phyloP scores from a whole-genome alignment of 1,284 basidiomycete genomes.

The Rugosomyces carneus region DNA sequence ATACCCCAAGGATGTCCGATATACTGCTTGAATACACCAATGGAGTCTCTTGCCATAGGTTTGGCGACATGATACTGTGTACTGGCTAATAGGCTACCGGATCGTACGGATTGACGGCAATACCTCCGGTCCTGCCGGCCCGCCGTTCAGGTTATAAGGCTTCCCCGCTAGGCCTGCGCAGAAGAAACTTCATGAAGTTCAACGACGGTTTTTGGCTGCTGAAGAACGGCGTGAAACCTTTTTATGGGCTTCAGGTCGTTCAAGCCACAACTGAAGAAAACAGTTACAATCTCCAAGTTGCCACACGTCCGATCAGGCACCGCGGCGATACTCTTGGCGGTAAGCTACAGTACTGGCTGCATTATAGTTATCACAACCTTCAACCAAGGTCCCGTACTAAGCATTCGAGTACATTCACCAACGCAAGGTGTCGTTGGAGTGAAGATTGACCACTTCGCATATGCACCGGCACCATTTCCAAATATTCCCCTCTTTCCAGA shows the following conservation, averaged over 20 bases:
- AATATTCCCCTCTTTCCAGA: constrained; percentile 63
- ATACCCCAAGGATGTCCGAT: constrained; percentile 9
- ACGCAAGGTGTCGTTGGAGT: constrained; percentile 63
- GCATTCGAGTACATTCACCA: constrained; percentile 56
- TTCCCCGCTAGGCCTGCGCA: too few species aligned
- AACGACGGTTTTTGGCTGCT: constrained; percentile 68
- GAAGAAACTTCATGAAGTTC: too few species aligned
- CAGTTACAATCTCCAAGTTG: constrained; percentile 53
- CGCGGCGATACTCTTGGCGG: constrained; percentile 67
- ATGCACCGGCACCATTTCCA: constrained; percentile 36
- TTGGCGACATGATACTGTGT: too few species aligned
- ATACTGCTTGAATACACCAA: constrained; percentile 14
- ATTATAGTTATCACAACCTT: neutral
- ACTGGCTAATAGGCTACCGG: too few species aligned
- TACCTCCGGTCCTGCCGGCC: too few species aligned
- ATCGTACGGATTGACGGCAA: too few species aligned
- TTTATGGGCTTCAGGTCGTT: constrained; percentile 51
- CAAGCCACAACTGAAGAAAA: constrained; percentile 36
- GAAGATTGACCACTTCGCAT: constrained; percentile 56
- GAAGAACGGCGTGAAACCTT: constrained; percentile 58
- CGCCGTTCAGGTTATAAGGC: too few species aligned
- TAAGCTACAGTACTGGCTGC: constrained; percentile 20
- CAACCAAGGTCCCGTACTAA: constrained; percentile 47
- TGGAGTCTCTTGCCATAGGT: constrained; percentile 15
- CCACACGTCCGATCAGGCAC: constrained; percentile 60